Base-by-base conservation (phyloP, 257 asterid genomes). In the Ajuga chamaepitys region DNA sequence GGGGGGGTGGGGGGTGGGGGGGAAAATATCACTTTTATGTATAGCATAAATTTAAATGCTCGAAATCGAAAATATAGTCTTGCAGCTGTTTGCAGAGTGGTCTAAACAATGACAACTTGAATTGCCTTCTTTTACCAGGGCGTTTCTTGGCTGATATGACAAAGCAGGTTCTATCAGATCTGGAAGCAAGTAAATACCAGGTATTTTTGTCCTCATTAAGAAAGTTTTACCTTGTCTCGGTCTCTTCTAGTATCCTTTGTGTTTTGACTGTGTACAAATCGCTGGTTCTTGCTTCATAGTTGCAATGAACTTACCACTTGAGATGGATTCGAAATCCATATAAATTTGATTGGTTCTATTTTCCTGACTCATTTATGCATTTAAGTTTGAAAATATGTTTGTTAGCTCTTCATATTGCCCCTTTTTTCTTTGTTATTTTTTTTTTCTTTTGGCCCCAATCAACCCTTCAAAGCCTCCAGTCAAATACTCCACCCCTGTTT, bases 181-280 rank as follows among this genome's bases (percentile, higher is more conserved):
- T 91, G 63, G 95, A 86, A 83, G 93, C 91, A 40, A 88, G 97
- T 75, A 91, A 88, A 88, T 91, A 86, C 80, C 96, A 90, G 89
- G 97, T 86, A 57, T 45, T 68, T n/a, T 62, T 52, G 12, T 18
- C 24, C 44, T 40, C 13, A 44, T 45, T 51, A 38, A 58, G 42
- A 32, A 63, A 24, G 54, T 54, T 51, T 40, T 35, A 17, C 34
- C n/a, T 68, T 47, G 5, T 51, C 64, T 63, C 26, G 24, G 17
- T 42, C 17, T 58, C 48, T 59, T 58, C 59, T 28, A 21, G 10
- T 26, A 22, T 45, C 38, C 26, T 11, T 64, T 25, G 24, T 32
- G 20, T 25, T 16, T 44, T 9, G 14, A 51, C 41, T 12, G 24
- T 44, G 12, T 30, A 7, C 2, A 17, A 50, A 9, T 9, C 24